These are phyloP conservation scores for Mentha longifolia DNA, from an alignment of 257 asterid species.

Conservation along the genomic window DNA sequence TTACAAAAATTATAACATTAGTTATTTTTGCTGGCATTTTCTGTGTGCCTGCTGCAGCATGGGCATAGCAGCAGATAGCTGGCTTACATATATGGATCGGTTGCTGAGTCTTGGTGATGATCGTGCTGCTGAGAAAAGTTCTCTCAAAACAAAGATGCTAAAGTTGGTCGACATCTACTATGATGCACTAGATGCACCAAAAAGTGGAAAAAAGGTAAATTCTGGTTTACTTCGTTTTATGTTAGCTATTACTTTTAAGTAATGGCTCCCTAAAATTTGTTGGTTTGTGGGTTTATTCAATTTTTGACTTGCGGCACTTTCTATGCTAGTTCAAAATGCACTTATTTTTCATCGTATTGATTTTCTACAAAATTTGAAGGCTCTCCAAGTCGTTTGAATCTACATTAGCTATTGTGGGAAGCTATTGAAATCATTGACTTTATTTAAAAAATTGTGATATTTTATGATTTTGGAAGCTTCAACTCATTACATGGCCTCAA, in stretches of 20 bases:
- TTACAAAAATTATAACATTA: not conserved
- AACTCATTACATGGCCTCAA: not conserved
- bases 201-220: slow-evolving; percentile 80
- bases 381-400: not conserved
- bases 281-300: not conserved
- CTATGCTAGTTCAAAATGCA: not conserved
- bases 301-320: not conserved
- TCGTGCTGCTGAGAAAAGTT: slow-evolving; percentile 43
- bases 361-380: not conserved
- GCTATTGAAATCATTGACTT: not conserved
- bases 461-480: not conserved
- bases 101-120: slow-evolving; percentile 58
- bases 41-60: slow-evolving; percentile 54
- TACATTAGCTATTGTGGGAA: not conserved
- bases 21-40: slow-evolving; percentile 24
- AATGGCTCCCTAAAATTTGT: not conserved
- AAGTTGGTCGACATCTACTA: slow-evolving; percentile 68
- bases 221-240: not conserved
- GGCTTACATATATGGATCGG: slow-evolving; percentile 76
- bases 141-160: slow-evolving; percentile 46
- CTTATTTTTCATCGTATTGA: not conserved
- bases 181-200: slow-evolving; percentile 91
- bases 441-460: not conserved
- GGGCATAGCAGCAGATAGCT: slow-evolving; percentile 71
- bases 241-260: not conserved